Conservation (phyloP, 257 asterid genomes). For the Solanum appendiculatum region DNA sequence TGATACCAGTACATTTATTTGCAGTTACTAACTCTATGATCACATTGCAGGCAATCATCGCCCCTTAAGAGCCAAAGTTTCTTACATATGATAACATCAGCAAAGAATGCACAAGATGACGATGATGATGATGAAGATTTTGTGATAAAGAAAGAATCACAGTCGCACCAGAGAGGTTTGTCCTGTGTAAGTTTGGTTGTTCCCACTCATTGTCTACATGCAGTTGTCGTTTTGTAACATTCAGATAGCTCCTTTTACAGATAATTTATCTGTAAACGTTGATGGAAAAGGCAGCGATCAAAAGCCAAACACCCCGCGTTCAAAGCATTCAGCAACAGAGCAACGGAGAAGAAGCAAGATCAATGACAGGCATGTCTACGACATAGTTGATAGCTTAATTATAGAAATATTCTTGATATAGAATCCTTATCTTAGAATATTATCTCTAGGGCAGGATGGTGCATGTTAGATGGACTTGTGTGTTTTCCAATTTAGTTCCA, state of each 20-base stretch:
- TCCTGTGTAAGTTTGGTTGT: not conserved
- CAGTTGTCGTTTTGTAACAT: not conserved
- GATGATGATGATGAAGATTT: constrained; percentile 63
- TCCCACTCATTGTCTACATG: not conserved
- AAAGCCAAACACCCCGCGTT: constrained; percentile 88
- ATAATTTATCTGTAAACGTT: constrained; percentile 47
- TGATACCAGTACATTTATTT: not conserved
- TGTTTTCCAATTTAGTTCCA: not conserved
- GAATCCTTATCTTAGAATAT: not conserved
- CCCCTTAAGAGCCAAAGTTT: constrained; percentile 60
- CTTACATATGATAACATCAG: constrained; percentile 67
- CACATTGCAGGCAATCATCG: constrained; percentile 52
- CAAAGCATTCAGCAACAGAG: constrained; percentile 98
- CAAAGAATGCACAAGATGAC: constrained; percentile 58
- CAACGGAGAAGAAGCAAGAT: constrained; percentile 98
- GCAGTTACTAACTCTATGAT: not conserved
- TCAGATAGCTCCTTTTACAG: constrained; percentile 24
- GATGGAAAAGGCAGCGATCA: constrained; percentile 58
- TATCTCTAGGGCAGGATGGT: not conserved
- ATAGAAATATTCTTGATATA: not conserved
- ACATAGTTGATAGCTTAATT: not conserved
- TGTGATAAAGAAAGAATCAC: constrained; percentile 53
- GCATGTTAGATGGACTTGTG: not conserved
- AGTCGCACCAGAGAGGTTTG: constrained; percentile 59
- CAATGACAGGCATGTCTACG: constrained; percentile 73